These are phyloP conservation scores for Teunomyces aglyptinius DNA, from an alignment of 805 yeast species.

Conservation along the genomic window DNA sequence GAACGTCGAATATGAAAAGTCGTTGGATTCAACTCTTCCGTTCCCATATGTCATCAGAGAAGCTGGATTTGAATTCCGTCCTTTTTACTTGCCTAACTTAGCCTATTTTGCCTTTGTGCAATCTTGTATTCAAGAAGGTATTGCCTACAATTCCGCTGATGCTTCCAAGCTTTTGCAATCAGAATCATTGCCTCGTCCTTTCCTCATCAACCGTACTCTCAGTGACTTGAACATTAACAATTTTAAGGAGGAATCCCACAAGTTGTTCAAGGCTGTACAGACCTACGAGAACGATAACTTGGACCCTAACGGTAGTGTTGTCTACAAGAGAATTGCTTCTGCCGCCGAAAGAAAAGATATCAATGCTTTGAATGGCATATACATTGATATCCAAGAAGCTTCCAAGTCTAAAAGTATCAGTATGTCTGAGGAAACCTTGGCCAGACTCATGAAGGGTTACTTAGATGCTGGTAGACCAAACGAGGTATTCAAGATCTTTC, in stretches of 20 bases:
- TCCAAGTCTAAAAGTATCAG: conserved; percentile 24
- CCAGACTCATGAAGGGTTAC: conserved; percentile 47
- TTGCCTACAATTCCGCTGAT: conserved; percentile 21
- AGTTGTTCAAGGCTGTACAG: conserved; percentile 6
- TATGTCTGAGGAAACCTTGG: conserved; percentile 41
- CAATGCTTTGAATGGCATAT: conserved; percentile 19
- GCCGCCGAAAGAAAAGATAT: conserved; percentile 19
- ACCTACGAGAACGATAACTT: conserved; percentile 17
- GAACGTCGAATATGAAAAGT: conserved; percentile 25
- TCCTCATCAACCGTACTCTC: conserved; percentile 17
- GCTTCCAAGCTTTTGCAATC: conserved; percentile 27
- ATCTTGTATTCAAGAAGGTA: conserved; percentile 23
- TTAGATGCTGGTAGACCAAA: conserved; percentile 32
- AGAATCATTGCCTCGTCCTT: conserved; percentile 20
- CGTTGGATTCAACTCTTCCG: conserved; percentile 3
- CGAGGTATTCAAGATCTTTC: conserved; percentile 49
- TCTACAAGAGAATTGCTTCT: conserved; percentile 20
- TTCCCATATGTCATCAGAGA: conserved; percentile 7
- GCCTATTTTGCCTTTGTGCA: conserved; percentile 36
- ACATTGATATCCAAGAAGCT: conserved; percentile 24
- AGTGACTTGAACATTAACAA: conserved; percentile 11
- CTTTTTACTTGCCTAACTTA: conserved; percentile 20
- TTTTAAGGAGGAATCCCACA: conserved; percentile 6
- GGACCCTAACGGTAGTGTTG: conserved; percentile 34
- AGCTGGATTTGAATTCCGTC: conserved; percentile 12